Conservation (phyloP, 129 eudicot genomes). For the Arctium minus region DNA sequence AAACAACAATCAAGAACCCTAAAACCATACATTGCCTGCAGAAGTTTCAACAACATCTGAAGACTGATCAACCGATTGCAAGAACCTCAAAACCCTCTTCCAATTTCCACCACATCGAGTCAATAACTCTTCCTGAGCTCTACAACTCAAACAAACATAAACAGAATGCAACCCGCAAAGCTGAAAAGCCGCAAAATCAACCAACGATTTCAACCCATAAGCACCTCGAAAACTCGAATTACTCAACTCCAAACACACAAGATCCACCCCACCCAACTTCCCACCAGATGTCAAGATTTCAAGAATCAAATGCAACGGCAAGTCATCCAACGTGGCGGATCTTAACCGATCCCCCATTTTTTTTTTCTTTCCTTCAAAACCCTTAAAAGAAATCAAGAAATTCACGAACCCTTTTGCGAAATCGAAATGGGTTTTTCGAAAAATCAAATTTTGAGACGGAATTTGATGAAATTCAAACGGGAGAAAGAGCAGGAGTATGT, state of each 20-base stretch:
- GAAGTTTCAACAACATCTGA: slow-evolving; percentile 69
- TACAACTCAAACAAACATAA: slow-evolving; percentile 36
- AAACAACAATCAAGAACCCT: not conserved
- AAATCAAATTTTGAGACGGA: slow-evolving; percentile 54
- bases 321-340: slow-evolving; percentile 53
- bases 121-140: slow-evolving; percentile 47
- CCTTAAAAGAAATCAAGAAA: no score
- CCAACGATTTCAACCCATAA: slow-evolving; percentile 53
- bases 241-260: slow-evolving; percentile 69
- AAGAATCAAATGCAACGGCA: slow-evolving; percentile 79
- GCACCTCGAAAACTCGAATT: slow-evolving; percentile 44
- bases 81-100: slow-evolving; percentile 80
- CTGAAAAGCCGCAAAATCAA: slow-evolving; percentile 76
- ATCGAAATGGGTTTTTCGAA: not conserved
- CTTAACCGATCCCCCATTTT: slow-evolving; percentile 61
- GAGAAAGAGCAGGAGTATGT: slow-evolving; percentile 32
- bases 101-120: slow-evolving; percentile 61
- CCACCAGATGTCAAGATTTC: slow-evolving; percentile 80
- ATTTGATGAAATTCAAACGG: slow-evolving; percentile 46
- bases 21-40: slow-evolving; percentile 78
- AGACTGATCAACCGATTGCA: slow-evolving; percentile 77
- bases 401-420: no score
- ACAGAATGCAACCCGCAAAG: slow-evolving; percentile 60
- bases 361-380: not conserved
- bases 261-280: slow-evolving; percentile 62